A percentile compares a stretch with the other conserved stretches of the same genome.
Evolutionary conservation across 2,329 filamentous ascomycete species (phyloP).

Genomic region (Pseudocercospora cruenta): DNA sequence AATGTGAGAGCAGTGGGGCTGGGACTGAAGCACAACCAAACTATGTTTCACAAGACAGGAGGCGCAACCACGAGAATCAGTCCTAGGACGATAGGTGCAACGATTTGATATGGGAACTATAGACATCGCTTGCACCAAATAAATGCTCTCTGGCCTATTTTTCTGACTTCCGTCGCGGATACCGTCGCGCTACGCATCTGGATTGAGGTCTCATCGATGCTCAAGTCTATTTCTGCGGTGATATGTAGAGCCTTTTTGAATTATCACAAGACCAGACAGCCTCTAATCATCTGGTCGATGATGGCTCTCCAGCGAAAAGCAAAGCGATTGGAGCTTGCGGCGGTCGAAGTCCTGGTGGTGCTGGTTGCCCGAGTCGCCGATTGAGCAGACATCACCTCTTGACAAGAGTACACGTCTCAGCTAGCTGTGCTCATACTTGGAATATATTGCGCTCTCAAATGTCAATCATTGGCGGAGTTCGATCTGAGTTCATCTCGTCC

Average conservation of each 20-base stretch:
- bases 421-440: neutral
- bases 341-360: neutral
- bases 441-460: too few species aligned
- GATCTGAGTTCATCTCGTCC: neutral
- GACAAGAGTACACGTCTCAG: neutral
- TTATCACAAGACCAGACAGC: neutral
- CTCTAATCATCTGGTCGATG: neutral
- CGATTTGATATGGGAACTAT: neutral
- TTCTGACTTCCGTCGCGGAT: neutral
- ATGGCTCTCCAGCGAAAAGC: neutral
- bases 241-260: neutral
- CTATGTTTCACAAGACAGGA: neutral
- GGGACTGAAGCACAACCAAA: neutral
- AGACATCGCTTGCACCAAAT: neutral
- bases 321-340: neutral
- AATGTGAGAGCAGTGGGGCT: neutral
- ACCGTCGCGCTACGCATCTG: too few species aligned
- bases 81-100: fast-evolving
- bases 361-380: neutral
- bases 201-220: too few species aligned
- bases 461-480: neutral
- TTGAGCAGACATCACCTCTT: neutral
- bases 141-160: neutral
- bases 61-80: neutral
- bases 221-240: neutral